These are phyloP conservation scores for Gossypium schwendimanii DNA, from an alignment of 441 rosid species.

Conservation along the genomic window DNA sequence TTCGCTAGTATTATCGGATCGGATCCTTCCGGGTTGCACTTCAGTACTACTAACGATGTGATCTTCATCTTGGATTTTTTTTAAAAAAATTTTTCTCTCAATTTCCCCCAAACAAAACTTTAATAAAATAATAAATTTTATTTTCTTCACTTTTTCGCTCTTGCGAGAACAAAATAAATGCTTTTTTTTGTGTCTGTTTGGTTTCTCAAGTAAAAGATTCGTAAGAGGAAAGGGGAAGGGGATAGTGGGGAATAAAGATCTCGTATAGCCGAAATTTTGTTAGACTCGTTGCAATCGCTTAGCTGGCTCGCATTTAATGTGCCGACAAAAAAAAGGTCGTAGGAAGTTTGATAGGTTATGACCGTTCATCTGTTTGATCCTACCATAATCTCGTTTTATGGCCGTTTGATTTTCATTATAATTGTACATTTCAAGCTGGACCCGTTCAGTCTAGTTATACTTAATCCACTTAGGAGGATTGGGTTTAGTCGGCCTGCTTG, in stretches of 20 bases:
- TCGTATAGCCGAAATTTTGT: background rate
- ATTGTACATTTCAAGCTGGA: background rate
- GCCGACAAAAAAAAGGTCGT: background rate
- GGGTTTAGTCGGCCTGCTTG: background rate
- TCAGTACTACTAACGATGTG: slow-evolving; percentile 80
- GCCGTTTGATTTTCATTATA: background rate
- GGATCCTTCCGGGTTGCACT: slow-evolving; percentile 54
- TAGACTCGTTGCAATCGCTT: background rate
- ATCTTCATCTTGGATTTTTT: slow-evolving; percentile 55
- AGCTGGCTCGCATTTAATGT: background rate
- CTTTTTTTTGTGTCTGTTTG: background rate
- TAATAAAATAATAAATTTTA: background rate
- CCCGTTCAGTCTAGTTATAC: background rate
- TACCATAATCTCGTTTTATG: background rate
- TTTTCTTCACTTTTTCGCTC: background rate
- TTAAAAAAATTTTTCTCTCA: background rate
- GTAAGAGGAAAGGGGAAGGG: background rate
- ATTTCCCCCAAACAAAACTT: background rate
- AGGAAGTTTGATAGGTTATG: background rate
- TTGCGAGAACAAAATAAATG: background rate
- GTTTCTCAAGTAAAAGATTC: background rate
- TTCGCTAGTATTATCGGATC: slow-evolving; percentile 68
- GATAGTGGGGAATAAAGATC: background rate
- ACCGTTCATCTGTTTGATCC: background rate
- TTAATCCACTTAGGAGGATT: background rate